A percentile compares a stretch with the other conserved stretches of the same genome.
These are phyloP conservation scores for Calendula officinalis DNA, from an alignment of 129 eudicot species.

Conservation along the genomic window DNA sequence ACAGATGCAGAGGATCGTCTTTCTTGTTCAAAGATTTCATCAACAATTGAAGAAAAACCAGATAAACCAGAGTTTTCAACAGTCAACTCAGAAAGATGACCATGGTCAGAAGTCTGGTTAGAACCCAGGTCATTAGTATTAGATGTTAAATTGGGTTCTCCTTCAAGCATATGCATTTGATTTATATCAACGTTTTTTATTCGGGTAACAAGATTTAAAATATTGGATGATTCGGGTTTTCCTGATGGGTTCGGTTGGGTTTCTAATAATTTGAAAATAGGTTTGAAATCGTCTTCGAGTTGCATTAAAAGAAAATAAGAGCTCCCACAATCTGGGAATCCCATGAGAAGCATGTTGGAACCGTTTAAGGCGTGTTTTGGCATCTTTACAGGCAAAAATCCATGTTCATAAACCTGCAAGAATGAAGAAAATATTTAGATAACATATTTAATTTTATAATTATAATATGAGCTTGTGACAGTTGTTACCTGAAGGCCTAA, in stretches of 20 bases:
- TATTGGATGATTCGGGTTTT: conserved; percentile 48
- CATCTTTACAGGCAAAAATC: conserved; percentile 64
- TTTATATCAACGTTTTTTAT: conserved; percentile 55
- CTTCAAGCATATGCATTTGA: conserved; percentile 71
- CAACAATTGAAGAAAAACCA: conserved; percentile 80
- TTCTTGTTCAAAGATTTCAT: conserved; percentile 94
- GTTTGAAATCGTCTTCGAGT: conserved; percentile 77
- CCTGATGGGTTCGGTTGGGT: conserved; percentile 63
- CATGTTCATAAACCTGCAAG: conserved; percentile 83
- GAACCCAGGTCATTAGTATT: conserved; percentile 34
- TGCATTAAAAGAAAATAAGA: conserved; percentile 86
- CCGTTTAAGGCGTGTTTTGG: conserved; percentile 66
- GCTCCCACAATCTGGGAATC: conserved; percentile 94
- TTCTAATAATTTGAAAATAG: conserved; percentile 72
- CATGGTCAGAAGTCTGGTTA: conserved; percentile 49
- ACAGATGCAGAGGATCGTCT: conserved; percentile 51
- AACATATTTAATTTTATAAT: not conserved
- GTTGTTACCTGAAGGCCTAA: conserved; percentile 86
- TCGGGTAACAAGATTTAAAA: conserved; percentile 47
- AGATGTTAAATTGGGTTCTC: conserved; percentile 53
- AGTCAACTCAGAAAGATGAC: conserved; percentile 46
- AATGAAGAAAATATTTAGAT: not conserved
- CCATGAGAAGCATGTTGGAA: conserved; percentile 73
- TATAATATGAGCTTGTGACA: not conserved
- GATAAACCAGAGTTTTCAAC: conserved; percentile 54